Conservation (phyloP, 2,329 filamentous ascomycete genomes). For the Nothopassalora personata region DNA sequence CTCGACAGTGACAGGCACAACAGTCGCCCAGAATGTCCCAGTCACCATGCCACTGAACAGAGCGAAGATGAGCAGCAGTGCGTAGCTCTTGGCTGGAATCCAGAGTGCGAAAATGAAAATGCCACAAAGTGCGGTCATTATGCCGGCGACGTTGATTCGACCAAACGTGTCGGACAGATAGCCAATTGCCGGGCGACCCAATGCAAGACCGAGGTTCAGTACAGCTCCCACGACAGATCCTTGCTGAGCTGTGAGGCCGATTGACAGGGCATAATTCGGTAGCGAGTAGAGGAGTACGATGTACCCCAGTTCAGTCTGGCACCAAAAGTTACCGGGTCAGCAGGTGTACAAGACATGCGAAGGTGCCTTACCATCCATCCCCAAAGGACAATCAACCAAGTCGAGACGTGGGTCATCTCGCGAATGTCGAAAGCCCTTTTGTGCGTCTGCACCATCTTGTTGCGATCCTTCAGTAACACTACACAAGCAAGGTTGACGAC, state of each 20-base stretch:
- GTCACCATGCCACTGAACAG: conserved; percentile 61
- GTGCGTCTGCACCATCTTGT: conserved; percentile 61
- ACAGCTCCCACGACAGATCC: conserved; percentile 67
- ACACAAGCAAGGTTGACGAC: conserved; percentile 60
- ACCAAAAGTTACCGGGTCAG: no score
- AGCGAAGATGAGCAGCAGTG: conserved; percentile 65
- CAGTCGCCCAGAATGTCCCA: conserved; percentile 62
- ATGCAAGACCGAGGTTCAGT: conserved; percentile 60
- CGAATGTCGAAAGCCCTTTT: conserved; percentile 61
- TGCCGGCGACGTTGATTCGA: conserved; percentile 63
- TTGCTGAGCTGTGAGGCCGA: conserved; percentile 62
- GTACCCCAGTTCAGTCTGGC: conserved; percentile 61
- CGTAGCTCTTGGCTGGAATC: conserved; percentile 64
- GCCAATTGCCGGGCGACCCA: conserved; percentile 68
- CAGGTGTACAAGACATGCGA: no score
- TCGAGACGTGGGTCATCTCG: conserved; percentile 59
- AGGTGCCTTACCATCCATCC: conserved; percentile 50
- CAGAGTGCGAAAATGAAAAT: conserved; percentile 66
- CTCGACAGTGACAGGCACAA: conserved; percentile 66
- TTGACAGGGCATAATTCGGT: conserved; percentile 64
- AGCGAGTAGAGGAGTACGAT: conserved; percentile 70
- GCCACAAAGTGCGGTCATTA: conserved; percentile 58
- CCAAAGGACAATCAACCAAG: conserved; percentile 60
- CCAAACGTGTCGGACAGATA: conserved; percentile 66
- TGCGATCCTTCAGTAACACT: conserved; percentile 64